These are phyloP conservation scores for Talaromyces liani DNA, from an alignment of 495 filamentous ascomycete genomes.

Conservation along the genomic window DNA sequence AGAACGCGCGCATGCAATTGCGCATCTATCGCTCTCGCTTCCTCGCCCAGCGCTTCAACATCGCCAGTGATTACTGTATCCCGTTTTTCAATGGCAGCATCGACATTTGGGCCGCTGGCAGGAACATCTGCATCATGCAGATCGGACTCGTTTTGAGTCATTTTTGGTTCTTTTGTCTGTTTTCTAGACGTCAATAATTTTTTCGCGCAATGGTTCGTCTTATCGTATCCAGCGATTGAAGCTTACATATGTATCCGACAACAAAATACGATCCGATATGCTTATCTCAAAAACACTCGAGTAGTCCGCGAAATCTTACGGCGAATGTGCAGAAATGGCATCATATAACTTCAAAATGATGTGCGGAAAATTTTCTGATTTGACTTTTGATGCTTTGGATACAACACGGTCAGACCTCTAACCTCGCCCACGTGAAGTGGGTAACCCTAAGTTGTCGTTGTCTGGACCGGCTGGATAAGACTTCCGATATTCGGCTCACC, in stretches of 20 bases:
- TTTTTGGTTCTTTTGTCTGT: background rate
- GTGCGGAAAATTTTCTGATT: background rate
- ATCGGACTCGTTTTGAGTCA: background rate
- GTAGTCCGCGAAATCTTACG: background rate
- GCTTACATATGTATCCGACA: background rate
- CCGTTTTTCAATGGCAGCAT: background rate
- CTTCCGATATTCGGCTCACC: background rate
- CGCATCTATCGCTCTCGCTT: background rate
- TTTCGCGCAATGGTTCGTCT: too few relatives aligned
- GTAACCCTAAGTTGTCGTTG: background rate
- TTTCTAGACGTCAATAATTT: background rate
- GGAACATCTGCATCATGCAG: background rate
- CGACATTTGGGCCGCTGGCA: background rate
- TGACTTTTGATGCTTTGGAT: background rate
- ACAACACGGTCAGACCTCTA: background rate
- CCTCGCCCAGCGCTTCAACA: background rate
- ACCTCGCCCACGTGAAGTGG: background rate
- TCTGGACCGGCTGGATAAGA: background rate
- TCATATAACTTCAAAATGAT: background rate
- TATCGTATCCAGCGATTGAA: background rate
- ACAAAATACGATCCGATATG: background rate
- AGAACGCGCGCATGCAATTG: conserved; percentile 35
- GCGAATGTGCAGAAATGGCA: background rate
- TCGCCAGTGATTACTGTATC: background rate
- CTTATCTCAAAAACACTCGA: background rate